phyloP scores from a whole-genome alignment of 2,329 filamentous ascomycete genomes.

The Oidium heveae region DNA sequence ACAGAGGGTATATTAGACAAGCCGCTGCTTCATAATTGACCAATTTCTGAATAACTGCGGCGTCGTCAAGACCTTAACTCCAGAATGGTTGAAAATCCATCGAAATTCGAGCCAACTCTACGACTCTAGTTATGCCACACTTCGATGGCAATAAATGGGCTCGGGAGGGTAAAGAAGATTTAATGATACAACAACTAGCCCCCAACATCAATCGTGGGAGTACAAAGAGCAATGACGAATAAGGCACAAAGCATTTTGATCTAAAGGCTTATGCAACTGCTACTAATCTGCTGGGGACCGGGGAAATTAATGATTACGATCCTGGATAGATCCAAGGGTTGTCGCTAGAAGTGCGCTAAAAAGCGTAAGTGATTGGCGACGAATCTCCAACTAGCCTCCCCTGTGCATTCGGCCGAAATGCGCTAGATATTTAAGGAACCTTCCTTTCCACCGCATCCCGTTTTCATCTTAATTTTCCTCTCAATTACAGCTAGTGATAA shows the following conservation, averaged over 20 bases:
- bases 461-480: too few species aligned
- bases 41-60: slow-evolving; percentile 1
- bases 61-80: slow-evolving; percentile 2
- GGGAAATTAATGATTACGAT: neutral
- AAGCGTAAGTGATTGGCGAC: neutral
- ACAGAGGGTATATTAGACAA: neutral
- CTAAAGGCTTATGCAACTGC: neutral
- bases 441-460: neutral
- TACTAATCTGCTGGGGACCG: neutral
- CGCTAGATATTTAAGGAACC: neutral
- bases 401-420: neutral
- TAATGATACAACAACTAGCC: too few species aligned
- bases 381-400: neutral
- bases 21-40: slow-evolving; percentile 3
- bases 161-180: neutral
- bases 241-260: neutral
- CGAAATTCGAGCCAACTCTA: neutral
- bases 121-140: neutral
- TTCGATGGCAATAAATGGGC: neutral
- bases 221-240: neutral
- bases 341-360: neutral
- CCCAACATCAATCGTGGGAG: neutral
- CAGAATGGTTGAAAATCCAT: neutral
- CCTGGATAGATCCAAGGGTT: neutral
- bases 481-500: too few species aligned